These are phyloP conservation scores for Gentiana dahurica DNA, from an alignment of 257 asterid genomes.

Conservation along the genomic window DNA sequence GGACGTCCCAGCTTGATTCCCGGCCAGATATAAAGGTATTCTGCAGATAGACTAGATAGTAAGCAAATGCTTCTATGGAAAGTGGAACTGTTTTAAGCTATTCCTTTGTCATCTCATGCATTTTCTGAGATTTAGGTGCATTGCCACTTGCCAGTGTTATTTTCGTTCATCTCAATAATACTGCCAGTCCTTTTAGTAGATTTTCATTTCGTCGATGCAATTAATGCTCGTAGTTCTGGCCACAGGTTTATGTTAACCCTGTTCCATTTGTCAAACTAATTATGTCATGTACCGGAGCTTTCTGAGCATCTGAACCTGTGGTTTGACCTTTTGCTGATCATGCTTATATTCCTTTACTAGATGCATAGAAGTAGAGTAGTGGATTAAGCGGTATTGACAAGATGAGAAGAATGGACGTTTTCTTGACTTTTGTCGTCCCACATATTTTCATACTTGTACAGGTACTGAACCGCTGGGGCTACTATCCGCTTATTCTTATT, in stretches of 20 bases:
- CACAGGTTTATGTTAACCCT: neutral
- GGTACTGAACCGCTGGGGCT: slow-evolving; percentile 97
- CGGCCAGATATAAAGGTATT: slow-evolving; percentile 78
- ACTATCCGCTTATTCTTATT: slow-evolving; percentile 90
- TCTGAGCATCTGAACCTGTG: neutral
- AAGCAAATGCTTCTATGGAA: neutral
- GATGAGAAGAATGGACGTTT: neutral
- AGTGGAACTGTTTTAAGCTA: neutral
- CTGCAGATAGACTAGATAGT: slow-evolving; percentile 2
- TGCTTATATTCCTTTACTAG: neutral
- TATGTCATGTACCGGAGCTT: no score
- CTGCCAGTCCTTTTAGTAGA: no score
- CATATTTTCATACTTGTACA: slow-evolving; percentile 16
- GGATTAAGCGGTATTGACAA: neutral
- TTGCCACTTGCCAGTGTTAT: neutral
- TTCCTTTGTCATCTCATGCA: neutral
- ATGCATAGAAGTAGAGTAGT: neutral
- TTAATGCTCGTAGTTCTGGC: no score
- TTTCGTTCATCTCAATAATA: neutral
- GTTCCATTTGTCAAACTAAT: neutral
- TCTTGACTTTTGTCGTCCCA: neutral
- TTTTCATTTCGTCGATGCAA: no score
- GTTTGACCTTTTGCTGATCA: neutral
- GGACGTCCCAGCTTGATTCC: slow-evolving; percentile 56
- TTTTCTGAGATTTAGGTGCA: neutral